Percentiles rank a stretch among this genome's conserved stretches.
phyloP scores from a whole-genome alignment of 805 yeast genomes.

The Candida hungchunana region DNA sequence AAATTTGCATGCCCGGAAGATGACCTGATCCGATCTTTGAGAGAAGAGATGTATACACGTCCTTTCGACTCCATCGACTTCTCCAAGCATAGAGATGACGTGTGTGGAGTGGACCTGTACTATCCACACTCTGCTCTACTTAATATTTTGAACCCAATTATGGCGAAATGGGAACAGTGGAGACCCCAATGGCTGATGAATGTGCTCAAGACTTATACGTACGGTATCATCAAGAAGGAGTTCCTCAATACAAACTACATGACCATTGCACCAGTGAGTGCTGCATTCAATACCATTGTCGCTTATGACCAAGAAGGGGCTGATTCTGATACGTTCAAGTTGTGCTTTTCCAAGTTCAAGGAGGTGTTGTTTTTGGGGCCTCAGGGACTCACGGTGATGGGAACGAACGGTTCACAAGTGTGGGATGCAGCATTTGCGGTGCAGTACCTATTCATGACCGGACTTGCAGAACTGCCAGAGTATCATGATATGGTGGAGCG shows the following conservation, averaged over 20 bases:
- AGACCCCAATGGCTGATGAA: slow-evolving; percentile 73
- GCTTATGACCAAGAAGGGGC: slow-evolving; percentile 66
- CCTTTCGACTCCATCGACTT: slow-evolving; percentile 70
- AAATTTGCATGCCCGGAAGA: slow-evolving; percentile 53
- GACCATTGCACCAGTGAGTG: slow-evolving; percentile 91
- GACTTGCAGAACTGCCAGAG: slow-evolving; percentile 65
- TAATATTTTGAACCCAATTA: slow-evolving; percentile 52
- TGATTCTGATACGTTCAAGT: slow-evolving; percentile 55
- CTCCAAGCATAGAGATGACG: slow-evolving; percentile 66
- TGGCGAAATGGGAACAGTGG: slow-evolving; percentile 63
- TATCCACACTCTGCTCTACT: slow-evolving; percentile 82
- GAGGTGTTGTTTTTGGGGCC: slow-evolving; percentile 84
- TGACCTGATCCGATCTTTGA: slow-evolving; percentile 58
- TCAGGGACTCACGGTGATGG: slow-evolving; percentile 90
- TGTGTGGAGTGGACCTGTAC: slow-evolving; percentile 88
- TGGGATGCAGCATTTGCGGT: slow-evolving; percentile 95
- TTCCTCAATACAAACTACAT: slow-evolving; percentile 71
- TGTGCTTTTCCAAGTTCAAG: slow-evolving; percentile 54
- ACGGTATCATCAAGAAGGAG: slow-evolving; percentile 69
- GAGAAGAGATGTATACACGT: slow-evolving; percentile 71
- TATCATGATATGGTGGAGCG: slow-evolving; percentile 58
- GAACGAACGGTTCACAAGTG: slow-evolving; percentile 95
- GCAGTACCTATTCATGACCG: slow-evolving; percentile 78
- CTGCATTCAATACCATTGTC: slow-evolving; percentile 77
- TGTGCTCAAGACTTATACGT: slow-evolving; percentile 47